Evolutionary conservation across 108 stramenopile genomes (phyloP), one percentile per base, ranked within the genome.

Genomic region (Epithemia pelagica): DNA sequence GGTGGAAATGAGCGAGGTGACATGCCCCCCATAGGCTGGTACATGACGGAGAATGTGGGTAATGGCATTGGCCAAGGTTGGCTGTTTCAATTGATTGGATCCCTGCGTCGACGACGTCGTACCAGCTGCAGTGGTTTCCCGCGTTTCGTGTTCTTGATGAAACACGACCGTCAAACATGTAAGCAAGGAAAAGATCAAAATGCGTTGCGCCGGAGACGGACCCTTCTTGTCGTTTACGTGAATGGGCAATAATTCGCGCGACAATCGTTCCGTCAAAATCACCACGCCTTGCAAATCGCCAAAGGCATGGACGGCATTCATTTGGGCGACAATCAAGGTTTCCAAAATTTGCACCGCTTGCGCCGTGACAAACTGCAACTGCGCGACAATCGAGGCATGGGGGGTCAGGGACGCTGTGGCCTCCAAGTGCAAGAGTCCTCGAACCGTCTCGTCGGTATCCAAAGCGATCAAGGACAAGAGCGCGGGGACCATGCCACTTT

Each of bases 311-410:
- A 92, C 66, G 8, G 94, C 95, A 67, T 79, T 89, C 52, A 63
- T 81, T 66, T 91, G 88, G 26, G 92, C 94, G 26, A 92, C 83
- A 28, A 96, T 85, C 18, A 89, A 90, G 18, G 85, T 87, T 74
- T 97, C 96, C 26, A 97, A 66, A 59, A 96, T 88, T 67, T 96
- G 92, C 26, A 96, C 85, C 2, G 94, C 89, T 69, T 97, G 96
- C 20, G 92, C 83, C 2, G 80, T 72, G 52, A 87, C 82, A 71
- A 86, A 94, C 59, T 76, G 77, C 28, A 86, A 68, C 24, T 84
- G 64, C 54, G 78, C 60, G 25, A 54, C 56, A 27, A 72, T 67
- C 32, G 37, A 46, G 5, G 37, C 10, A 46, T 46, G 37, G 10
- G 37, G 37, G 5, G 37, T 46, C 15, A 15, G 5, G 37, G 37